Conservation (phyloP, 2,329 filamentous ascomycete genomes). For the Graphiopsis chlorocephala region DNA sequence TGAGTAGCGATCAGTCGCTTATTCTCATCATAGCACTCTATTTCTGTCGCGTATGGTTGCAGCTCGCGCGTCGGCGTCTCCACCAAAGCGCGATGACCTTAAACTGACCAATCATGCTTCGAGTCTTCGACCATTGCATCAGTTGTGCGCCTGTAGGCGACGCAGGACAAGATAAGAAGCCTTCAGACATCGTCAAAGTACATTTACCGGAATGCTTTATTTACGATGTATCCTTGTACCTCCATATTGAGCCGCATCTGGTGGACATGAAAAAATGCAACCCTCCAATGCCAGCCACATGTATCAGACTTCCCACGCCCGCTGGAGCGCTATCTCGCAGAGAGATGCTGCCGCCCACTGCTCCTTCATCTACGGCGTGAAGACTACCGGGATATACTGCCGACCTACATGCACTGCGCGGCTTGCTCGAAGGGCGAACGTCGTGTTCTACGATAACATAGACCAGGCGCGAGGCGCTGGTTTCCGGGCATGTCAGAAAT, state of each 20-base stretch:
- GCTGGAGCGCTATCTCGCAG: constrained; percentile 10
- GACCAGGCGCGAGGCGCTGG: constrained; percentile 49
- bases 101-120: constrained; percentile 1
- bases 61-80: neutral
- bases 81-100: neutral
- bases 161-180: neutral
- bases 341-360: constrained; percentile 18
- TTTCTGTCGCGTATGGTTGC: neutral
- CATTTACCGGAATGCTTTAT: neutral
- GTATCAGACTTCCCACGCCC: constrained; percentile 6
- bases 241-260: neutral
- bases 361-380: constrained; percentile 56
- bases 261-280: neutral
- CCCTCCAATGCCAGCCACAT: neutral
- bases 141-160: neutral
- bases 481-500: constrained; percentile 59
- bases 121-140: neutral
- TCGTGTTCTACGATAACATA: constrained; percentile 53
- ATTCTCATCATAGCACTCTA: neutral
- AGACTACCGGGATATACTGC: constrained; percentile 59
- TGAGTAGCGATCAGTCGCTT: neutral
- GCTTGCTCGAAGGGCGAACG: constrained; percentile 56
- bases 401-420: constrained; percentile 59
- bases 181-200: neutral
- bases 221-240: neutral